Base-by-base conservation (phyloP, 352 stramenopile species). In the Phytophthora multivora region DNA sequence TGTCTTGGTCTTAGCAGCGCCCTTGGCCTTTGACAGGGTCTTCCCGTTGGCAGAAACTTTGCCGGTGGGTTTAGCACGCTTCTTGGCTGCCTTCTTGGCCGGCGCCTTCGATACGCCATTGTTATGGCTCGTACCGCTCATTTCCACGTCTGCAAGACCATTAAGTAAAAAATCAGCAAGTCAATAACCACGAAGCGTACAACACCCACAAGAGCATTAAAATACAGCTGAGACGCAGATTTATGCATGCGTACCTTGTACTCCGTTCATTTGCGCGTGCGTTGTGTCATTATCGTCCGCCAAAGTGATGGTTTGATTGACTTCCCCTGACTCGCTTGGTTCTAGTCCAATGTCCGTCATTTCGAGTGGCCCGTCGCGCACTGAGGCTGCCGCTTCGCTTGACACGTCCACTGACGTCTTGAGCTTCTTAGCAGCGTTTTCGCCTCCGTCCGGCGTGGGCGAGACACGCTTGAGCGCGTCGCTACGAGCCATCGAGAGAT, bases 401-500 rank as follows among this genome's bases (percentile, higher is more conserved):
- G 31, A 33, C 13, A 30, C 39, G 11, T 43, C 35, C 38, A 56
- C 30, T 8, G 31, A 33, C 0, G 41, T 39, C 51, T 68, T 73
- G 16, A 43, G n/a, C 47, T 73, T 73, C 64, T 71, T 77, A n/a
- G 26, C 12, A 21, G 35, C 41, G 4, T 42, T 50, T 15, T 66
- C 47, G 12, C 11, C 58, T 45, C 41, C 47, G n/a, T 61, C 47
- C 4, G 46, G 61, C 28, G 46, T 40, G 45, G 69, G 59, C 38
- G 57, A 64, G 23, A 50, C 48, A 25, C 63, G 69, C 46, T 73
- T 73, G 2, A 54, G 49, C 40, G 54, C 25, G 41, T 66, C 43
- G 31, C 59, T 50, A 59, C 48, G 54, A 47, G 59, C 55, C 69
- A 77, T 77, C 28, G 28, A 41, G 61, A 69, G 46, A 64, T 71